Evolutionary conservation across 2,329 filamentous ascomycete species (phyloP), one percentile per base, ranked within the genome.

Genomic region (Plenodomus biglobosus): DNA sequence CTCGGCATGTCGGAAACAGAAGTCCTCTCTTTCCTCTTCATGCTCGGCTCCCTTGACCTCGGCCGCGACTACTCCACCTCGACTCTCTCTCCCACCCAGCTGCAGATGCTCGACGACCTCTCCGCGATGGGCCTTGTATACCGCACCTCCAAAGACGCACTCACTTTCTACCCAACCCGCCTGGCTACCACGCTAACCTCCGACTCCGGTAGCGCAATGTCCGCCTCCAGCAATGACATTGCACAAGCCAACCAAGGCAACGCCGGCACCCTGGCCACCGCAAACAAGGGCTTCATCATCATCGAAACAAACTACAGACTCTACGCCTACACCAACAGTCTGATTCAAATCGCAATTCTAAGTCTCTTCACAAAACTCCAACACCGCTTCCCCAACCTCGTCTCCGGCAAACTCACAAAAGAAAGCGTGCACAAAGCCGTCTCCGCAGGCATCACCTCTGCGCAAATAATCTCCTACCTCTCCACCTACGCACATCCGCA

Each of bases 291-390:
- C 54, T 94, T 90, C 76, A 90, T 99, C 67, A 92, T 99, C 64
- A 84, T 99, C 58, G 94, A 99, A 76, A 99, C 94, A 8, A 99
- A 99, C 75, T 97, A 96, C 76, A 88, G 94, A 20, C 77, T 99
- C 59, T 99, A 99, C 76, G 94, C 94, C 24, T 99, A 99, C 76
- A 97, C 95, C 6, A 87, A 88, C 27, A 96, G 91, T 0, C 90
- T 92, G 0, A 83, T 99, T 1, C 92, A 96, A 72, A 99, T 97
- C 56, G 90, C 91, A 44, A 90, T 99, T 51, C 85, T 99, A 38
- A 86, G 87, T 34, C 86, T 99, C 55, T 99, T 99, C 76, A 84
- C 87, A 42, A 87, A 87, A 50, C 85, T 99, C 45, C 87, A 86
- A 61, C 91, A 92, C 72, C 90, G 94, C 55, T 97, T 95, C 75